Evolutionary conservation across 2,329 filamentous ascomycete species (phyloP).

Genomic region (Camptophora hylomeconis): DNA sequence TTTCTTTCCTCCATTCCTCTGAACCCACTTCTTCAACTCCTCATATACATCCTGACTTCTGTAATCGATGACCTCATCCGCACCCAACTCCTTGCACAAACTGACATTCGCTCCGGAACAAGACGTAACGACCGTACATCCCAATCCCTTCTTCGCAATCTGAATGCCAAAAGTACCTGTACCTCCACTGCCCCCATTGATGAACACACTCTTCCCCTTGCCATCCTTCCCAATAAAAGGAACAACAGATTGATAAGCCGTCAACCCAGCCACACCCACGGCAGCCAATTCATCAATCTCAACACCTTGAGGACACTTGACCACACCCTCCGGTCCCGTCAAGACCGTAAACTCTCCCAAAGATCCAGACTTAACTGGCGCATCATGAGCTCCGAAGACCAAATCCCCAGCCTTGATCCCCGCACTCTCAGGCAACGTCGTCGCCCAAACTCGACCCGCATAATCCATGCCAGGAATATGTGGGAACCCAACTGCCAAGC

Average conservation of each 20-base stretch:
- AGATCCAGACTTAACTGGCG: constrained; percentile 25
- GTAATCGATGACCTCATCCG: constrained; percentile 52
- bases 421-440: constrained; percentile 18
- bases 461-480: constrained; percentile 33
- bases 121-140: constrained; percentile 46
- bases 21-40: constrained; percentile 22
- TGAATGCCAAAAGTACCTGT: constrained; percentile 48
- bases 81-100: constrained; percentile 44
- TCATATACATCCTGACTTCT: constrained; percentile 33
- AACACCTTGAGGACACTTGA: constrained; percentile 25
- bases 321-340: constrained; percentile 20
- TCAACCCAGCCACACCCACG: constrained; percentile 32
- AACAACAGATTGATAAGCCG: constrained; percentile 32
- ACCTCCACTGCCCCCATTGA: constrained; percentile 46
- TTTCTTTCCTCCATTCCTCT: constrained; percentile 31
- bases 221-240: constrained; percentile 37
- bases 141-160: constrained; percentile 47
- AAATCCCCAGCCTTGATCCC: constrained; percentile 28
- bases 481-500: no score
- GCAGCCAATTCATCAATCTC: constrained; percentile 25
- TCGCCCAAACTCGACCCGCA: constrained; percentile 27
- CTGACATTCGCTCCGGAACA: constrained; percentile 46
- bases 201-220: constrained; percentile 47
- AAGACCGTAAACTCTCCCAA: constrained; percentile 30
- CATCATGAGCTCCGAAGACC: constrained; percentile 30